Base-by-base conservation (phyloP, 345 rosid genomes). In the Mallotus nudiflorus region DNA sequence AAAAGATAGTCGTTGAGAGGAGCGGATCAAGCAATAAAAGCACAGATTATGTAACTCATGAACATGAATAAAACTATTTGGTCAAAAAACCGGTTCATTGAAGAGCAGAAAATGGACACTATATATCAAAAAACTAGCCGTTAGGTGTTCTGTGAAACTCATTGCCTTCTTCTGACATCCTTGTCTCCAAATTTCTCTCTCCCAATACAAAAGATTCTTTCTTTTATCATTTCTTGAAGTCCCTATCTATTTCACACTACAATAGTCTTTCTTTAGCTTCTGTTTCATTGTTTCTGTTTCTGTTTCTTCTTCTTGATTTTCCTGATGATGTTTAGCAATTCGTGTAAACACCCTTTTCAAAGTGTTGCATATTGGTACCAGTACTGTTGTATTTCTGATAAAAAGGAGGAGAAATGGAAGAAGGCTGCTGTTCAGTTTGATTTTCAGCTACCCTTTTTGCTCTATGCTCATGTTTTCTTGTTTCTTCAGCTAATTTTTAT, bases 201-300 rank as follows among this genome's bases (percentile, higher is more conserved):
- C 56, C 74, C 50, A 31, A 72, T 64, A 51, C 73, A 61, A 71
- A 82, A 81, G 79, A 81, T 72, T 77, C 77, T 76, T 78, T 73
- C 75, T 73, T 77, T 69, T 74, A 67, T 68, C 66, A n/a, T n/a
- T n/a, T 77, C 66, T 74, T 62, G 4, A 33, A 25, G 76, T 58
- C 77, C 69, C 73, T 65, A 37, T 33, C n/a, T n/a, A 28, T 24
- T 71, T 76, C 80, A 4, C 80, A 59, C 79, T 78, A 76, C 87
- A 84, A 78, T 58, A 54, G 66, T 40, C 10, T 54, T 72, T n/a
- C n/a, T 9, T 69, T 66, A 49, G 62, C 68, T 49, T 69, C 70
- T 78, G 81, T 81, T 82, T 75, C 68, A 74, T 82, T 72, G 27
- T 45, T 27, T 24, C n/a, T 53, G 37, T 18, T 13, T 20, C 3